Base-by-base conservation (phyloP, 2,329 filamentous ascomycete genomes). In the Berkeleyomyces basicola region DNA sequence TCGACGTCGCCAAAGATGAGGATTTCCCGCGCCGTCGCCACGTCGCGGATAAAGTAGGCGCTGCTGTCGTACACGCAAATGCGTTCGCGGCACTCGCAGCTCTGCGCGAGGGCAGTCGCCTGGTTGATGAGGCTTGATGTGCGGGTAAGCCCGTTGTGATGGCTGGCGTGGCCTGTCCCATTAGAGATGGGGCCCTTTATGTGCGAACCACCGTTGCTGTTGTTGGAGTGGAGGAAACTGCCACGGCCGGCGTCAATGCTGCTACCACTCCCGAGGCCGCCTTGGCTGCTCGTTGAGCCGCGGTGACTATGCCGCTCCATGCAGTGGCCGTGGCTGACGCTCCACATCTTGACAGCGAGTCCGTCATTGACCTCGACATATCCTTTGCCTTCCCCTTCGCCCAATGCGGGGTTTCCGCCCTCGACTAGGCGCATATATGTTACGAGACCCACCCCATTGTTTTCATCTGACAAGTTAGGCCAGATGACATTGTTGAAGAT, bases 401-500 rank as follows among this genome's bases (percentile, higher is more conserved):
- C 91, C 5, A 96, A 77, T 36, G 88, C 85, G 1, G 87, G 84
- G 65, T 92, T 93, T 2, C 92, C 92, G 9, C 91, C 92, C 70
- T 96, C 91, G 4, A 89, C 85, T 7, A 99, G 78, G 14, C 93
- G 83, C 71, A 90, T 85, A 68, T 95, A 97, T 0, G 90, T 96
- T 42, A 99, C 84, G 37, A 99, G 79, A 0, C 93, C 93, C 3
- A 91, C 91, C 33, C 93, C 93, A 42, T 91, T 90, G 71, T 96
- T 93, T 74, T 99, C 93, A 70, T 99, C 92, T 0, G 90, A 95
- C 46, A 99, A 76, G 68, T 99, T 99, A 0, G 93, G 93, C 93
- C 93, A 99, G 61, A 97, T 95, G 64, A 96, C 77, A 70, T 96
- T 95, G 74, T 99, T 99, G 77, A 99, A 99, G 65, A 99, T 89